A percentile compares a stretch with the other conserved stretches of the same genome.
phyloP scores from a whole-genome alignment of 176 grass and related monocot species.

The barley (Hordeum vulgare) region DNA sequence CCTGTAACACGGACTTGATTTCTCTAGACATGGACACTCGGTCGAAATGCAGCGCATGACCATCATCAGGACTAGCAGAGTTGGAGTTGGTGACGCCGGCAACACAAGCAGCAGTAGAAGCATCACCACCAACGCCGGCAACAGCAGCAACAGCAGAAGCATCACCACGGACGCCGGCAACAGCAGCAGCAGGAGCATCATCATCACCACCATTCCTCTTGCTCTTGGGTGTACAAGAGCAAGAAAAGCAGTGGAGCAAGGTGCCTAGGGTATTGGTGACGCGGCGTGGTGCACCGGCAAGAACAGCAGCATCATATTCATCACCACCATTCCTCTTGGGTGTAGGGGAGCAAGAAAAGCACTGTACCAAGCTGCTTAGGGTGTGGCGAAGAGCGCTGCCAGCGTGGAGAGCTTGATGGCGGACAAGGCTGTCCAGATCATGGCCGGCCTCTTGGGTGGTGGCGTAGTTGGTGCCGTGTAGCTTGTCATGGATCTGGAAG shows the following conservation, averaged over 20 bases:
- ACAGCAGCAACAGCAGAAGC: no score
- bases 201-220: no score
- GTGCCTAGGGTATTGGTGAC: no score
- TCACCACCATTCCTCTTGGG: no score
- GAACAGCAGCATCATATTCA: no score
- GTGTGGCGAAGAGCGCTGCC: background rate
- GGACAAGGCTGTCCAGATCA: background rate
- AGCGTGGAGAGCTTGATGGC: background rate
- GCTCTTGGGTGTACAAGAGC: background rate
- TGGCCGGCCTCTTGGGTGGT: background rate
- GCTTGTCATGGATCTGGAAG: background rate
- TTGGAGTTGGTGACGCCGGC: background rate
- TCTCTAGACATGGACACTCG: background rate
- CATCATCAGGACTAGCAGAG: background rate
- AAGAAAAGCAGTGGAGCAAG: no score
- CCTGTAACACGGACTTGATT: background rate
- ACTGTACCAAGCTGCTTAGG: background rate
- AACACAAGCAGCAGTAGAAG: no score
- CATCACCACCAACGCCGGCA: no score
- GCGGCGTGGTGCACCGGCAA: no score
- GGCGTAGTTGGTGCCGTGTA: background rate
- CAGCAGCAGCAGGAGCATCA: background rate
- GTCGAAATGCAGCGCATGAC: background rate
- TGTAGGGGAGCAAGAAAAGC: background rate
- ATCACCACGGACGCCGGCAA: no score